Percentiles rank a stretch among this genome's conserved stretches.
These are phyloP conservation scores for Penicillium frequentans DNA, from an alignment of 2,329 filamentous ascomycete genomes.

Conservation along the genomic window DNA sequence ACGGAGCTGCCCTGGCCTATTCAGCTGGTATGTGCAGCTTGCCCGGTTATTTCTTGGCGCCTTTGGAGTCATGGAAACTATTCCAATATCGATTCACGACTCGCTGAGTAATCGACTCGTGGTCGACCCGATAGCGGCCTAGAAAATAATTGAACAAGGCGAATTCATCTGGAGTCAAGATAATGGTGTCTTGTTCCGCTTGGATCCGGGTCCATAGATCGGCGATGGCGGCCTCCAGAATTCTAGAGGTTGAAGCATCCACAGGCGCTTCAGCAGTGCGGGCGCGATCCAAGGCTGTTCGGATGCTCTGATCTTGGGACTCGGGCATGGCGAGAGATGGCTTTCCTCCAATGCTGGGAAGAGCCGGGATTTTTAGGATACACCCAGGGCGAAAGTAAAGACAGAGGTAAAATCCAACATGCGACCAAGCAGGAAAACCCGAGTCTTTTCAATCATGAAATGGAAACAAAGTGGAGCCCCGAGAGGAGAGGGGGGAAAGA, in stretches of 20 bases:
- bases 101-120: conserved; percentile 44
- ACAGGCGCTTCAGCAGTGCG: conserved; percentile 67
- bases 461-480: conserved; percentile 23
- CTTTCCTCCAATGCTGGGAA: background rate
- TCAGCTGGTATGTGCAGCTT: background rate
- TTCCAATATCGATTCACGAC: conserved; percentile 61
- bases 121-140: conserved; percentile 59
- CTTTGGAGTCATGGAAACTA: conserved; percentile 30
- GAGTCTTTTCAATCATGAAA: conserved; percentile 21
- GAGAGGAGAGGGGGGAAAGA: background rate
- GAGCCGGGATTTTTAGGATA: background rate
- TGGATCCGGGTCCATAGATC: conserved; percentile 69
- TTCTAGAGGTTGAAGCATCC: conserved; percentile 62
- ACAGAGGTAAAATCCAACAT: conserved; percentile 14
- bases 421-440: conserved; percentile 16
- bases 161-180: conserved; percentile 76
- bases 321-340: conserved; percentile 28
- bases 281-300: conserved; percentile 72
- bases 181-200: conserved; percentile 64
- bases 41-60: conserved; percentile 21
- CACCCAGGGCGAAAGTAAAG: conserved; percentile 2
- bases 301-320: conserved; percentile 48
- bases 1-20: background rate
- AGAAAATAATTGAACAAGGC: conserved; percentile 85
- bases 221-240: conserved; percentile 64